phyloP scores from a whole-genome alignment of 1,284 basidiomycete species.

The Ceratobasidium sp. region DNA sequence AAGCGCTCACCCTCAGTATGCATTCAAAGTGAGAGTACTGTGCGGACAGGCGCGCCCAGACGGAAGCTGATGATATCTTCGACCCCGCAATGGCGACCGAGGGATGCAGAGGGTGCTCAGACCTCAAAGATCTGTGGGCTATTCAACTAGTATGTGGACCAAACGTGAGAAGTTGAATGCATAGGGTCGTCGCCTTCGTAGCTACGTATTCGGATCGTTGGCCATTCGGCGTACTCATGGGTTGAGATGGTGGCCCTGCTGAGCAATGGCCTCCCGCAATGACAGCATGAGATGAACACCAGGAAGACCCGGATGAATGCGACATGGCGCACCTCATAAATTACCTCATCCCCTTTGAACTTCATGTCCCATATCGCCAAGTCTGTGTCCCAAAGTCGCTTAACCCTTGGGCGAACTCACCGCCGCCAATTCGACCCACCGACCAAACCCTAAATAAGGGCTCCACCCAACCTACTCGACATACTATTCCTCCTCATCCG shows the following conservation, averaged over 20 bases:
- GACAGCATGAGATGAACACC: slow-evolving; percentile 53
- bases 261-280: slow-evolving; percentile 50
- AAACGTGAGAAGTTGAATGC: no score
- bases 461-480: slow-evolving; percentile 72
- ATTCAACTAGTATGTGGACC: not conserved
- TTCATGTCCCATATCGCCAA: slow-evolving; percentile 69
- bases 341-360: slow-evolving; percentile 65
- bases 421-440: slow-evolving; percentile 53
- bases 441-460: slow-evolving; percentile 66
- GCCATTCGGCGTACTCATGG: slow-evolving; percentile 56
- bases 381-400: slow-evolving; percentile 49
- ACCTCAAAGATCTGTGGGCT: slow-evolving; percentile 47
- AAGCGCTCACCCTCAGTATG: slow-evolving; percentile 56
- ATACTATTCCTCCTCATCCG: slow-evolving; percentile 62
- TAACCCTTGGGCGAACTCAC: not conserved
- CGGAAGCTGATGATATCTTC: slow-evolving; percentile 44
- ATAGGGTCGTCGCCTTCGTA: slow-evolving; percentile 62
- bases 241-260: slow-evolving; percentile 14
- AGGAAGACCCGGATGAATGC: not conserved
- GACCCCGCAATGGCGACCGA: slow-evolving; percentile 72
- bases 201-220: slow-evolving; percentile 58
- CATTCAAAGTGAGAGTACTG: slow-evolving; percentile 65
- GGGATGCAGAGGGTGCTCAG: slow-evolving; percentile 67
- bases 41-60: slow-evolving; percentile 68
- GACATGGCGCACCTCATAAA: slow-evolving; percentile 61